These are phyloP conservation scores for Thielaviopsis musarum DNA, from an alignment of 2,329 filamentous ascomycete genomes.

Conservation along the genomic window DNA sequence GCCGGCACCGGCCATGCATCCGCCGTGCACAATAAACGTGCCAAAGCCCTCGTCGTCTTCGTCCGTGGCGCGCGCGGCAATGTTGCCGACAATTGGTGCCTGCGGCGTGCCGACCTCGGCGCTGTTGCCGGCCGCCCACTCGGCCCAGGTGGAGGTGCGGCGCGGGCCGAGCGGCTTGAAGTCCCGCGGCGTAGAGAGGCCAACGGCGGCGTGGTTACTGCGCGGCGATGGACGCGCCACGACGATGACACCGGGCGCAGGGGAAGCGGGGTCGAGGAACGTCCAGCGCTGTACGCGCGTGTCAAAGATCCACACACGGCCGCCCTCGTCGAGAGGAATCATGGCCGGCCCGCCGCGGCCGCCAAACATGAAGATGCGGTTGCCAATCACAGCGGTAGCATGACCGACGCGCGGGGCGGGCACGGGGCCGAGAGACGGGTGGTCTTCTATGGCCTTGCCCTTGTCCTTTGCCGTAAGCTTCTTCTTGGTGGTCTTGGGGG, in stretches of 20 bases:
- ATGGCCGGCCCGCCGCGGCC: slow-evolving; percentile 55
- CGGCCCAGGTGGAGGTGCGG: slow-evolving; percentile 31
- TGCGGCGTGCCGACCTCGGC: slow-evolving; percentile 41
- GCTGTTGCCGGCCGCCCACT: slow-evolving; percentile 38
- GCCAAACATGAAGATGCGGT: slow-evolving; percentile 65
- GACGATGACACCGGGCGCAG: slow-evolving; percentile 24
- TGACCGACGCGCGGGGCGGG: slow-evolving; percentile 58
- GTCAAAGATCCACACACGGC: slow-evolving; percentile 62
- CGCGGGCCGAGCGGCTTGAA: slow-evolving; percentile 23
- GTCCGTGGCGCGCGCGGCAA: slow-evolving; percentile 40
- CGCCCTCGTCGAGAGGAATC: slow-evolving; percentile 55
- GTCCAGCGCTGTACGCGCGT: slow-evolving; percentile 48
- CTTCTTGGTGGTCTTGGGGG: slow-evolving; percentile 15
- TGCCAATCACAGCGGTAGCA: slow-evolving; percentile 49
- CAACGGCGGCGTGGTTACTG: slow-evolving; percentile 51
- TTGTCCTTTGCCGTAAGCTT: slow-evolving; percentile 19
- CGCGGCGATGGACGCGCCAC: slow-evolving; percentile 40
- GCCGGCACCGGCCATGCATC: slow-evolving; percentile 43
- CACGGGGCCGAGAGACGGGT: slow-evolving; percentile 26
- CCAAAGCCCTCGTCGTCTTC: slow-evolving; percentile 46
- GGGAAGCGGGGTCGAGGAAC: slow-evolving; percentile 38
- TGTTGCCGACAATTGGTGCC: slow-evolving; percentile 37
- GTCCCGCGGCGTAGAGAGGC: slow-evolving; percentile 38
- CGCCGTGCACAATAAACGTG: slow-evolving; percentile 61
- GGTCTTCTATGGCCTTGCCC: slow-evolving; percentile 20